Evolutionary conservation across 2,329 filamentous ascomycete genomes (phyloP), one percentile per base, ranked within the genome.

Genomic region (Monilinia fructicola): DNA sequence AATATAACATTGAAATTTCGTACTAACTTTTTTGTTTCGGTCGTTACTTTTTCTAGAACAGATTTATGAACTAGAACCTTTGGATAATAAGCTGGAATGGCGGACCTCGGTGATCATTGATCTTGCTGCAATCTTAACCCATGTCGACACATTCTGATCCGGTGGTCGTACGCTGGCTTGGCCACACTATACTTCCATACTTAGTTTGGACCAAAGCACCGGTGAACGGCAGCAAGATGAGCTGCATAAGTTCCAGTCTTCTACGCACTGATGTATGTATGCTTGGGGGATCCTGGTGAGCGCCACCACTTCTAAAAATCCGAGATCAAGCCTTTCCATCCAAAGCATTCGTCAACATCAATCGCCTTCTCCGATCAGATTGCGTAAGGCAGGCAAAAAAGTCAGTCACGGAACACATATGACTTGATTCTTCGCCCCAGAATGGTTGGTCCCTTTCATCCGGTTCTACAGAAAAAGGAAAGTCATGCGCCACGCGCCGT

Each of bases 221-320:
- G 70, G 71, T 71, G 70, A 69, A 69, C 71, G 72, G 73, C 72
- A 73, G 73, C 71, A 74, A 70, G 72, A 75, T 75, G 74, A 73
- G 74, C 66, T 75, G 73, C 74, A 75, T 72, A 72, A 75, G 71
- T 67, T 69, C 62, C 55, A 66, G 60, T 60, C 54, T 61, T 52
- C 65, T 70, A 68, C 68, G 69, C 69, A 71, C 69, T 71, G 71
- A 72, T 73, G 67, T 67, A 52, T 66, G 65, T 66, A 63, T 62
- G 64, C 64, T 67, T 69, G 55, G 50, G 46, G 46, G 67, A 70
- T 69, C 68, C 69, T 70, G 65, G 67, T 67, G 52, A 38, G n/a
- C 59, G 48, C 38, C 67, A 66, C 55, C 55, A 26, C 28, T 54
- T 48, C 52, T 35, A 44, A 62, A 31, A 38, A 62, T 62, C 44